Evolutionary conservation across 106 monocot species (phyloP), one percentile per base, ranked within the genome.

Genomic region (Dendrobium officinale): DNA sequence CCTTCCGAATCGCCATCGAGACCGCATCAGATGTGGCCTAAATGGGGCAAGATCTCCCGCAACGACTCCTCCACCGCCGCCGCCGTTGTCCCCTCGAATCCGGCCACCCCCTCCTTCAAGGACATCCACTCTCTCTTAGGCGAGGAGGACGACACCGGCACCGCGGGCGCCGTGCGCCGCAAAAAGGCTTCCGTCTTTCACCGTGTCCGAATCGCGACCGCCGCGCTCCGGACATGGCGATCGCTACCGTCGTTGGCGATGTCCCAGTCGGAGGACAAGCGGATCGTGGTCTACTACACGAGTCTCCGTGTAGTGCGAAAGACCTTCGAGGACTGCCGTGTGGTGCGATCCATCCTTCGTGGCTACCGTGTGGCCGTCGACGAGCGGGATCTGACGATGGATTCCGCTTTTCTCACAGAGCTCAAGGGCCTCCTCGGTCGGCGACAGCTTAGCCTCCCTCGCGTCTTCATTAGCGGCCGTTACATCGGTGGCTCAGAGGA

Each of bases 401-500:
- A 92, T 67, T 80, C 87, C 27, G 75, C 42, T 3, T 92, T 87
- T 81, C 80, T 87, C 44, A 55, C 56, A 18, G 95, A 95, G 87
- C 87, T 95, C 47, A 79, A 83, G 41, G 80, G 77, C 37, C 77
- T 88, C 37, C 77, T 84, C 9, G 75, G 74, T 33, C 75, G 75
- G 40, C 82, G 26, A 11, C 84, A 40, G 42, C 75, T 82, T 26
- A 31, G 79, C 15, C 87, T 95, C 17, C 95, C 95, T 18, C 81
- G 81, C 44, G 84, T 95, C 4, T 95, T 95, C 88, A 74, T 95
- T 48, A 90, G 83, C 13, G 92, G 90, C 18, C 59, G 92, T 47
- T 89, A 90, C 84, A 61, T 95, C 48, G 95, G 95, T 77, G 92
- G 95, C 18, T 85, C 87, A 17, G 95, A 95, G 40, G 95, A 95